Base-by-base conservation (phyloP, 108 stramenopile species). In the Stephanodiscus triporus region DNA sequence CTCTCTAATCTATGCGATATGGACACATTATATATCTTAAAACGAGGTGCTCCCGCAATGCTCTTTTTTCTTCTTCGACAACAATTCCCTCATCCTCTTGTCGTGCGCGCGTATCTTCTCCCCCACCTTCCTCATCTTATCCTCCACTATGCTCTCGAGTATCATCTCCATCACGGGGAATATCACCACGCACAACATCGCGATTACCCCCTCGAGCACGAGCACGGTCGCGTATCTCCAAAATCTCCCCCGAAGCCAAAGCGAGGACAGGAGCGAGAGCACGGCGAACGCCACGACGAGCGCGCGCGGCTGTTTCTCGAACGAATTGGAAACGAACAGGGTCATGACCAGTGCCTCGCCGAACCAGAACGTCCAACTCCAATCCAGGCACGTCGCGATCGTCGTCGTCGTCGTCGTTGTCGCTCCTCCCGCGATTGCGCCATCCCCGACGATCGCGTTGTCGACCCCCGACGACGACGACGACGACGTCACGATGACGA, bases 91-190 rank as follows among this genome's bases (percentile, higher is more conserved):
- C 84, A 91, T 70, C 27, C 76, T 78, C 34, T 62, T 62, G 69
- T 89, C 87, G 78, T 94, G 89, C 16, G 84, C 76, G 49, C 93
- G 79, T 50, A 94, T 86, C 70, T 91, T 88, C 22, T 91, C 91
- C 24, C 93, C 93, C 54, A 94, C 89, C 70, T 88, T 90, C 60
- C 81, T 78, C 68, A 91, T 76, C 68, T 94, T 94, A n/a, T 94
- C 93, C 38, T 91, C 85, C 57, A 94, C 71, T 60, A 94, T 84
- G 22, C 88, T 79, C 54, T 94, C 93, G 66, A 94, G 65, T 59
- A 94, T 80, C 87, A 94, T 90, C 68, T 94, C 93, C 85, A 94
- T 89, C 16, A 94, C 63, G 11, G 93, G 93, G 68, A 94, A 94
- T n/a, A 87, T 85, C 69, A 94, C 45, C 47, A 87, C 88, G 14